Conservation (phyloP, 2,329 filamentous ascomycete genomes). For the Botrytis pseudocinerea region DNA sequence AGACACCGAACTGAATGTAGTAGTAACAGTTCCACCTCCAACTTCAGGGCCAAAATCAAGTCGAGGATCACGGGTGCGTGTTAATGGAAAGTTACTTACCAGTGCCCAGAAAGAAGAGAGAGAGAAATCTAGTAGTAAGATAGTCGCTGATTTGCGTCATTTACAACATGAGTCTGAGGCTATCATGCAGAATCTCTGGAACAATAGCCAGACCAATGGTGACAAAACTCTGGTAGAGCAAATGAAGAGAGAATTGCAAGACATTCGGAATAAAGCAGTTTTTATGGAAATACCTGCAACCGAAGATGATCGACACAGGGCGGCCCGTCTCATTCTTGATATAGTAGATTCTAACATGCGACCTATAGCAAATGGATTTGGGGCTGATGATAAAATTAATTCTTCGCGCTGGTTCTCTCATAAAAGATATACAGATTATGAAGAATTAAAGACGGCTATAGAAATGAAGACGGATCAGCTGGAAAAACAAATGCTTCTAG, state of each 20-base stretch:
- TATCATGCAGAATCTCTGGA: neutral
- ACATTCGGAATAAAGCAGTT: neutral
- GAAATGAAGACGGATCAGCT: neutral
- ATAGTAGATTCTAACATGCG: neutral
- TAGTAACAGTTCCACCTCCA: no score
- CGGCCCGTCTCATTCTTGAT: neutral
- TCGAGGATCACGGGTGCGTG: neutral
- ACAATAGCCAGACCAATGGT: neutral
- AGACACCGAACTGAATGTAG: neutral
- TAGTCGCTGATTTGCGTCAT: neutral
- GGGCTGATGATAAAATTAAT: neutral
- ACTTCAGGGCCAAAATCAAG: neutral
- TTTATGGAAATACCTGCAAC: neutral
- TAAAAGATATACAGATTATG: neutral
- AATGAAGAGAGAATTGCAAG: neutral
- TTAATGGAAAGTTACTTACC: neutral
- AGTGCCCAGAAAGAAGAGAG: accelerated
- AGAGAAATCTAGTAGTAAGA: accelerated
- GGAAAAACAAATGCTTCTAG: neutral
- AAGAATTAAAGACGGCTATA: neutral
- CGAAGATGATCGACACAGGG: neutral
- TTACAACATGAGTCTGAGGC: neutral
- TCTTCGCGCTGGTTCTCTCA: neutral
- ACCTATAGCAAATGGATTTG: neutral
- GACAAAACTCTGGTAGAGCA: no score